Conservation (phyloP, 768 basidiomycete species). For the Kwoniella sp. region DNA sequence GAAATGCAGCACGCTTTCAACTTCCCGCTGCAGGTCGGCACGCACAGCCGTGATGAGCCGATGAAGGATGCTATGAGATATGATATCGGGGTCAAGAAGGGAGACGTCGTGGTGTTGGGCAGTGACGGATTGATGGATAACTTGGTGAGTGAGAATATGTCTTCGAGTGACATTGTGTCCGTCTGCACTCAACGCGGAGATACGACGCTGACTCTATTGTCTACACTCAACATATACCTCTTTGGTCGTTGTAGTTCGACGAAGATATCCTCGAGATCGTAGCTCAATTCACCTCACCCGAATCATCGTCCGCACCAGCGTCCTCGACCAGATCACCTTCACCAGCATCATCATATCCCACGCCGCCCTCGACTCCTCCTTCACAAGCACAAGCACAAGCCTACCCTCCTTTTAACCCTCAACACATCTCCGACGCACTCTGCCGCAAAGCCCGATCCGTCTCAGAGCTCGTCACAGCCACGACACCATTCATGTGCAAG, state of each 20-base stretch:
- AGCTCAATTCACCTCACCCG: conserved; percentile 45
- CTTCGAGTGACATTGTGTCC: too few relatives aligned
- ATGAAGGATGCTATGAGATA: conserved; percentile 68
- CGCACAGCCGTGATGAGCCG: conserved; percentile 65
- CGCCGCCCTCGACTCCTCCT: conserved; percentile 15
- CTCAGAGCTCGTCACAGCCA: conserved; percentile 41
- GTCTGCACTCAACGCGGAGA: neutral
- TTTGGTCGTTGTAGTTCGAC: conserved; percentile 45
- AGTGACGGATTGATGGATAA: conserved; percentile 57
- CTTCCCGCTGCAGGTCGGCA: conserved; percentile 53
- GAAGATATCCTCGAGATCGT: conserved; percentile 56
- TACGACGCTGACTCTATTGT: neutral
- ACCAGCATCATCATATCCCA: conserved; percentile 4
- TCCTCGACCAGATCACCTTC: conserved; percentile 12
- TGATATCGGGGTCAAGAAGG: conserved; percentile 56
- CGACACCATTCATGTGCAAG: conserved; percentile 78
- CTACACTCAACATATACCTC: neutral
- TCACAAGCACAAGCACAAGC: neutral
- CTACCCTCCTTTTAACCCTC: conserved; percentile 47
- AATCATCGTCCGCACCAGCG: conserved; percentile 9
- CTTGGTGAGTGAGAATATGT: conserved; percentile 43
- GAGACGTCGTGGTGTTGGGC: conserved; percentile 56
- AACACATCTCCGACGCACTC: conserved; percentile 54
- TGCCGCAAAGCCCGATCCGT: conserved; percentile 48
- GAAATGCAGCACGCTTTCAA: conserved; percentile 88